Evolutionary conservation across 1,139 yeast genomes (phyloP).

Genomic region (Groenewaldozyma sp.): DNA sequence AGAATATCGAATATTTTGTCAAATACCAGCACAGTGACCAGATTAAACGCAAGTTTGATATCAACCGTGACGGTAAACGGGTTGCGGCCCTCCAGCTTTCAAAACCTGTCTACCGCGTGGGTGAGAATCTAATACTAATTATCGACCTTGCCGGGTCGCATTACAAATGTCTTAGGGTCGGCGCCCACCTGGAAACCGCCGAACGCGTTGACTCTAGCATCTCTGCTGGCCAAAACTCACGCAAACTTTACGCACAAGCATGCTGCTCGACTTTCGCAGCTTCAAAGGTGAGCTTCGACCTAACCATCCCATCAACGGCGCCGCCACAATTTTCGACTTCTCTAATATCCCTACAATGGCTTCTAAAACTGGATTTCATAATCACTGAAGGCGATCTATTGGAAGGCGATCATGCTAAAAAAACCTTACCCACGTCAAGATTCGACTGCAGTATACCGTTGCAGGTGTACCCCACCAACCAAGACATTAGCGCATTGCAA

Average conservation of each 20-base stretch:
- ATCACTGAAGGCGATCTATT: conserved; percentile 15
- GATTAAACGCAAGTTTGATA: conserved; percentile 25
- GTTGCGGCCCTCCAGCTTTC: conserved; percentile 29
- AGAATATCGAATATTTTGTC: conserved; percentile 23
- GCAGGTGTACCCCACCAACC: conserved; percentile 25
- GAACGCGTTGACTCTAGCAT: conserved; percentile 21
- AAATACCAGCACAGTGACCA: conserved; percentile 15
- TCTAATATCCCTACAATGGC: conserved; percentile 27
- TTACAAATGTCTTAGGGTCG: conserved; percentile 29
- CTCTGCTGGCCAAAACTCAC: conserved; percentile 5
- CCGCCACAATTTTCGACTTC: conserved; percentile 31
- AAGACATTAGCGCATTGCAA: conserved; percentile 24
- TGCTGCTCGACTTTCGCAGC: conserved; percentile 18
- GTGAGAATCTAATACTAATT: conserved; percentile 29
- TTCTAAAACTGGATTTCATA: conserved; percentile 28
- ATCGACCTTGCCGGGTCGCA: conserved; percentile 20
- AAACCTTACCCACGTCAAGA: no score
- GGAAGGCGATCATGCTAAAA: not conserved
- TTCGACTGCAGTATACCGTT: no score
- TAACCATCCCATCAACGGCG: conserved; percentile 29
- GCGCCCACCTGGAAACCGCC: conserved; percentile 31
- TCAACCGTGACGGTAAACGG: conserved; percentile 25
- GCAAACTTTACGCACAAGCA: conserved; percentile 17
- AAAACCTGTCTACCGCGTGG: conserved; percentile 30
- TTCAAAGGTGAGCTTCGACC: conserved; percentile 20